Evolutionary conservation across 2,329 filamentous ascomycete species (phyloP), one percentile per base, ranked within the genome.

Genomic region (Didymella pinodella): DNA sequence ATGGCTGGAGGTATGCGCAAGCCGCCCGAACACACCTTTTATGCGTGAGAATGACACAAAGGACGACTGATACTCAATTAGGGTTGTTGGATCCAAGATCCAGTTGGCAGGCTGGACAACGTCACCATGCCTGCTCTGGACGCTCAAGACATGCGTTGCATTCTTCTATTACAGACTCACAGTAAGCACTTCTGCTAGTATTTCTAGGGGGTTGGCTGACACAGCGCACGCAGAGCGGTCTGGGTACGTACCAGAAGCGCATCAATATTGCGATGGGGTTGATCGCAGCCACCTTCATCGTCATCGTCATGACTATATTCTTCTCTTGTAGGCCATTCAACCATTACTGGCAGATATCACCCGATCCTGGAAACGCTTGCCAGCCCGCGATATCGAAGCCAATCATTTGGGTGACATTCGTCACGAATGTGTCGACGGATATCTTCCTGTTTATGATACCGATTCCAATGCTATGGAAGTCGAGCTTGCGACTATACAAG

Each of bases 261-360:
- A 65, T 86, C 31, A 77, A 79, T 40, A 69, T 85, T 43, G 84
- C 83, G 7, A 85, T 85, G 57, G 75, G 65, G 2, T 64, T 86
- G 34, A 79, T 87, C 32, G 74, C 73, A 0, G 63, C 62, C 1
- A 85, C 83, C 2, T 88, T 82, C 60, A 52, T 86, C 22, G 77
- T 77, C 0, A 80, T 81, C 3, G 74, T 85, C 26, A 73, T 83
- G 41, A 81, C 82, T 2, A 80, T 86, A 32, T 79, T 84, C 20
- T 73, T 83, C 1, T 79, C 80, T 5, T 88, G 86, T 61, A 77
- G 78, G 14, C 85, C 85, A 0, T 81, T 87, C 52, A 62, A 75
- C 22, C 80, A 80, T 36, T 84, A 85, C 67, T 88, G 85, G 85
- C 85, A 88, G 67, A 85, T 88, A 50, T 75, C 81, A 47, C 86